Evolutionary conservation across 441 rosid genomes (phyloP), one percentile per base, ranked within the genome.

Genomic region (Populus hybrid): DNA sequence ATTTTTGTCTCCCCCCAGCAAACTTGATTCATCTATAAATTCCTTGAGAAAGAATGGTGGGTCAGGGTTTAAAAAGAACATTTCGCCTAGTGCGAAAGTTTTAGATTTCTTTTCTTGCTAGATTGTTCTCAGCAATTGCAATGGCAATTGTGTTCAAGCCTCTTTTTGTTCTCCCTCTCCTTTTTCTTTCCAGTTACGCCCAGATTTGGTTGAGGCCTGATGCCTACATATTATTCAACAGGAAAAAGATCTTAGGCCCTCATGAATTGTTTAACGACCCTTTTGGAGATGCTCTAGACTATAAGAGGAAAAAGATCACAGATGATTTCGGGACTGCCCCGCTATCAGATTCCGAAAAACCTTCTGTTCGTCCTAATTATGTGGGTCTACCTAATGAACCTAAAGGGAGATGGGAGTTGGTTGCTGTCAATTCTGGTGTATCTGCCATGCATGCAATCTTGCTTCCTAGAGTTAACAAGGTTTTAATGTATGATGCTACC

Each of bases 401-500:
- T 7, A 75, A 68, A 57, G 78, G 98, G 14, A 21, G 68, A 14
- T 92, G 97, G 97, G 87, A 89, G 80, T 0, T 94, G 11, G 86
- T 85, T 69, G 57, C 83, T 5, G 0, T 71, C 46, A 90, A 77
- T 64, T 86, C 97, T 0, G 98, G 97, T 3, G 93, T 93, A 36
- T 94, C 98, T 0, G 93, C 90, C 3, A 94, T 93, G 97, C 97
- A 94, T 68, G 63, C 89, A 7, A 82, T 53, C 61, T 18, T 18
- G 61, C 86, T 93, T 80, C 97, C 97, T 1, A 78, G 86, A 35
- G 75, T 78, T 70, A 81, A 89, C 78, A 85, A 89, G 84, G 92
- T 83, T n/a, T 78, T 91, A 74, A 91, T 86, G 88, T 93, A 86
- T 24, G 97, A 94, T 50, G 88, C 97, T 46, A 93, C 97, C 1